Base-by-base conservation (phyloP, 2,329 filamentous ascomycete species). In the Colletotrichum lini region DNA sequence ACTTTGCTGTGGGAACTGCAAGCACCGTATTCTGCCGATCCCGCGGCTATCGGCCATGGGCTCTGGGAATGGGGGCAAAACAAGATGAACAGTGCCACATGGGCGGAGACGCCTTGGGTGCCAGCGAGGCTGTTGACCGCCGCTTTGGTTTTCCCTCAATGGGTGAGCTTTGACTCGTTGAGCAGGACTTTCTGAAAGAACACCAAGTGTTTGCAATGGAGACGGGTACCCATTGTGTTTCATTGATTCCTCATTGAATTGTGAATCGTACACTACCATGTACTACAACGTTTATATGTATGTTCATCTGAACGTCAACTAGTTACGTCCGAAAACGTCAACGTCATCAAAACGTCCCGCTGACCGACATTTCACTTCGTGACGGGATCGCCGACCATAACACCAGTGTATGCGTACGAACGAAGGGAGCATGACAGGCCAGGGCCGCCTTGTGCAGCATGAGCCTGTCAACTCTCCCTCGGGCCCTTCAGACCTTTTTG, bases 251-350 rank as follows among this genome's bases (percentile, higher is more conserved):
- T 67, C 57, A 71, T 67, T 67, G 44, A 67, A 23, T 15, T 61
- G 44, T 60, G 54, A 47, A 42, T 58, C 64, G 52, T 68, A 21
- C 26, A 68, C 64, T 57, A 35, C 59, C 63, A 42, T 62, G 44
- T 71, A 53, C 64, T 62, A 58, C n/a, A 69, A 65, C 57, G 35
- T 71, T 40, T 68, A 50, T 71, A 53, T 38, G 35, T 62, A 58
- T 71, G 64, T 71, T 52, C 68, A 71, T 71, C 18, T 47, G 57
- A 67, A 67, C 57, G 52, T 58, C 53, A 62, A 52, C 26, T 44
- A 44, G 44, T 18, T 35, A 40, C 13, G 62, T 62, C 57, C 45
- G 23, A 67, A 63, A 58, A 60, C 26, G 49, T 23, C 52, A 23
- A 15, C 4, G n/a, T 62, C 52, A 26, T 58, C 21, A 23, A 42